A percentile compares a stretch with the other conserved stretches of the same genome.
phyloP scores from a whole-genome alignment of 495 filamentous ascomycete species.

The Penicillium salamii region DNA sequence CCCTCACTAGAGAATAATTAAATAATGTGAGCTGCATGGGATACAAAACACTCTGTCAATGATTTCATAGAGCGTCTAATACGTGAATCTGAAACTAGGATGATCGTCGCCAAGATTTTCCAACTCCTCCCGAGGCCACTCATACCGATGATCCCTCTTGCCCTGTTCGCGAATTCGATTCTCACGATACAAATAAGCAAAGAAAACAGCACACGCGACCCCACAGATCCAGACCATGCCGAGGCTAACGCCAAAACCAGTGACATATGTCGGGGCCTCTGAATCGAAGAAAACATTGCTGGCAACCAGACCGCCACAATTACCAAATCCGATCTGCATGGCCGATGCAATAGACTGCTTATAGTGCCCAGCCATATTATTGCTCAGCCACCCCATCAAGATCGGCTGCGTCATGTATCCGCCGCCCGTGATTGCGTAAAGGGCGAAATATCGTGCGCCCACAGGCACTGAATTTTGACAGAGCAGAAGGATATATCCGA shows the following conservation, averaged over 20 bases:
- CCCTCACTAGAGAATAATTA: no score
- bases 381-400: slow-evolving; percentile 51
- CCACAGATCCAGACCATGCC: slow-evolving; percentile 52
- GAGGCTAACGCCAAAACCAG: slow-evolving; percentile 47
- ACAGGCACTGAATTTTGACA: slow-evolving; percentile 32
- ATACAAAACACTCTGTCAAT: no score
- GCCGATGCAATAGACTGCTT: slow-evolving; percentile 53
- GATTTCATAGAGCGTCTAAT: slow-evolving; percentile 17
- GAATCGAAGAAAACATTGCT: slow-evolving; percentile 50
- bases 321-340: slow-evolving; percentile 52
- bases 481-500: slow-evolving; percentile 52
- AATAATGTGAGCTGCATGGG: not conserved
- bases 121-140: slow-evolving; percentile 39
- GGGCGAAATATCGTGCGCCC: slow-evolving; percentile 45
- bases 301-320: slow-evolving; percentile 52
- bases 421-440: slow-evolving; percentile 47
- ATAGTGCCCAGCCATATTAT: slow-evolving; percentile 56
- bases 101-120: slow-evolving; percentile 61
- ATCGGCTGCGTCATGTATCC: slow-evolving; percentile 47
- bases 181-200: slow-evolving; percentile 47
- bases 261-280: slow-evolving; percentile 47
- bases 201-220: slow-evolving; percentile 36
- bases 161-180: slow-evolving; percentile 53
- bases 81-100: slow-evolving; percentile 54
- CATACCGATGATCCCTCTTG: slow-evolving; percentile 48